These are phyloP conservation scores for Arachis stenosperma DNA, from an alignment of 306 rosid genomes.

Conservation along the genomic window DNA sequence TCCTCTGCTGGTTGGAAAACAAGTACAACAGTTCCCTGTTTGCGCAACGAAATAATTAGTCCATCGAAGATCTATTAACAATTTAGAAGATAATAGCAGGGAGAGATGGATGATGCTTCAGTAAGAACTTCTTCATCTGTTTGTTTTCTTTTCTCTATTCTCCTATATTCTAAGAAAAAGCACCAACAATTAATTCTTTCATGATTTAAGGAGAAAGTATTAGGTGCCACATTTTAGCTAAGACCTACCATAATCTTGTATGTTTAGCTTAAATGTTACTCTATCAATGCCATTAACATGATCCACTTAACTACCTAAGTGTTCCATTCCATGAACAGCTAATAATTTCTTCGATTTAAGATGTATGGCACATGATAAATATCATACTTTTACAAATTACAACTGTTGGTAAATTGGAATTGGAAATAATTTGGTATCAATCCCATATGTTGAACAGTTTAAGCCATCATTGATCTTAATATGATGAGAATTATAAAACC, in stretches of 20 bases:
- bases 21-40: constrained; percentile 81
- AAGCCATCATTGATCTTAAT: not conserved
- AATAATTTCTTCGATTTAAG: not conserved
- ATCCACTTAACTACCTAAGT: too few species aligned
- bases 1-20: constrained; percentile 97
- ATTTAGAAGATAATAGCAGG: not conserved
- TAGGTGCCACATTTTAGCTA: too few species aligned
- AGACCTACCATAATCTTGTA: too few species aligned
- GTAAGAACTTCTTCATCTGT: not conserved
- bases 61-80: constrained; percentile 8
- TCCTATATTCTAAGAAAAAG: not conserved
- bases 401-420: not conserved
- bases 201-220: not conserved
- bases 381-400: not conserved
- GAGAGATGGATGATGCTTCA: not conserved
- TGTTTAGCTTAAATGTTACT: too few species aligned
- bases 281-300: too few species aligned
- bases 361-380: constrained; percentile 6
- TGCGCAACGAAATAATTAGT: constrained; percentile 20
- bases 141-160: not conserved
- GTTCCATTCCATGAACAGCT: too few species aligned
- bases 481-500: constrained; percentile 4
- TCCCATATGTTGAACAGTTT: not conserved
- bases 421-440: not conserved
- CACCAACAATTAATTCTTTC: not conserved